These are phyloP conservation scores for Kitagawia praeruptora DNA, from an alignment of 129 eudicot species.

Conservation along the genomic window DNA sequence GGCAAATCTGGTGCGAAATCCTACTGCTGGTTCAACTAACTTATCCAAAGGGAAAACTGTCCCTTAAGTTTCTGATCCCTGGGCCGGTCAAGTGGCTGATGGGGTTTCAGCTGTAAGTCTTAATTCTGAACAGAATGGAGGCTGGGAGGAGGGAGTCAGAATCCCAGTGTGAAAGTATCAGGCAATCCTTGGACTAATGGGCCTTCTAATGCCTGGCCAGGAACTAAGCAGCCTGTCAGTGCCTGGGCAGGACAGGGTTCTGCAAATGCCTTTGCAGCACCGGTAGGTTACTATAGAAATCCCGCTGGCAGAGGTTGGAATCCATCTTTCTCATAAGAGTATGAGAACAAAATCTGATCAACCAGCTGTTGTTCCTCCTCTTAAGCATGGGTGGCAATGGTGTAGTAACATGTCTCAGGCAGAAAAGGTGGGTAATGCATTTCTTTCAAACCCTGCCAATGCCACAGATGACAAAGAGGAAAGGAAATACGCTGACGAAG, in stretches of 20 bases:
- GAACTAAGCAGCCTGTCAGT: conserved; percentile 11
- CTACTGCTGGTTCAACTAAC: too few species aligned
- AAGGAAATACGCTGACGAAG: conserved; percentile 23
- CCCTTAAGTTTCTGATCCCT: too few species aligned
- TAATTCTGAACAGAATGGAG: too few species aligned
- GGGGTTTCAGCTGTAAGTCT: too few species aligned
- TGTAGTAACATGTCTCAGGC: conserved; percentile 7
- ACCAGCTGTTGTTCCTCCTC: conserved; percentile 36
- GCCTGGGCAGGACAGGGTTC: conserved; percentile 20
- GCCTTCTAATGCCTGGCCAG: not conserved
- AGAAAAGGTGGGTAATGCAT: not conserved
- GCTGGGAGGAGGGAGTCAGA: too few species aligned
- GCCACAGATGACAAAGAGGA: not conserved
- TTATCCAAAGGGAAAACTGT: too few species aligned
- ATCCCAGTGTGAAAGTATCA: too few species aligned
- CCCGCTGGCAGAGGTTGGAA: conserved; percentile 35
- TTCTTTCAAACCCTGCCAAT: not conserved
- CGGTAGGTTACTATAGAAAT: conserved; percentile 20
- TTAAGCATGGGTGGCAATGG: conserved; percentile 57
- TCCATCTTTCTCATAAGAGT: conserved; percentile 13
- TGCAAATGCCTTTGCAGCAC: conserved; percentile 27
- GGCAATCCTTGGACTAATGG: too few species aligned
- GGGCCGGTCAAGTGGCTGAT: too few species aligned
- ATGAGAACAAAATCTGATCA: conserved; percentile 9
- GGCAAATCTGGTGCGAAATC: not conserved